Conservation (phyloP, 495 filamentous ascomycete genomes). For the Podospora conica region DNA sequence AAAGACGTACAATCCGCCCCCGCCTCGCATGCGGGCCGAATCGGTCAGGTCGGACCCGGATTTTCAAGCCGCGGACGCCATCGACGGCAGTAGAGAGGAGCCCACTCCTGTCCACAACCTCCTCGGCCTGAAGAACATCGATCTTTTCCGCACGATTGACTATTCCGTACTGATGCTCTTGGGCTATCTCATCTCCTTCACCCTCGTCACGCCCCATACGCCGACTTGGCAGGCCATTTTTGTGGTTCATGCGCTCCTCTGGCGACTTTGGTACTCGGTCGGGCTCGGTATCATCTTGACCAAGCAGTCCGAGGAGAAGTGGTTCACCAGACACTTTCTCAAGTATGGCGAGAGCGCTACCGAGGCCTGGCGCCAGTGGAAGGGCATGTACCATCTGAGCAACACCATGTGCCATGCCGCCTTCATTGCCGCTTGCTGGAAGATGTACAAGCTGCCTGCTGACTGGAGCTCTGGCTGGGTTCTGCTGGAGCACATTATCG, state of each 20-base stretch:
- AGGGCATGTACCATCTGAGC: slow-evolving; percentile 88
- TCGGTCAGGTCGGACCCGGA: slow-evolving; percentile 28
- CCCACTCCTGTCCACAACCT: slow-evolving; percentile 73
- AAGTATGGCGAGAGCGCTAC: slow-evolving; percentile 86
- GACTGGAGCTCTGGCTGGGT: slow-evolving; percentile 82
- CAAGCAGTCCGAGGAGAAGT: slow-evolving; percentile 79
- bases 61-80: slow-evolving; percentile 28
- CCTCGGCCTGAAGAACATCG: slow-evolving; percentile 73
- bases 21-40: slow-evolving; percentile 56
- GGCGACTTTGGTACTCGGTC: slow-evolving; percentile 89
- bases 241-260: slow-evolving; percentile 67
- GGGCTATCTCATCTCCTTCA: slow-evolving; percentile 64
- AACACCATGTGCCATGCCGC: slow-evolving; percentile 81
- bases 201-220: slow-evolving; percentile 72
- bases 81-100: slow-evolving; percentile 13
- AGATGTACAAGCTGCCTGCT: slow-evolving; percentile 81
- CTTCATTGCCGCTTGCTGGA: slow-evolving; percentile 89
- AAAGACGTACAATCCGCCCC: slow-evolving; percentile 90
- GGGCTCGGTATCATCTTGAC: slow-evolving; percentile 82
- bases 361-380: slow-evolving; percentile 98
- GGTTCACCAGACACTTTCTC: slow-evolving; percentile 93
- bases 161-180: slow-evolving; percentile 68
- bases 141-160: slow-evolving; percentile 81
- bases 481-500: slow-evolving; percentile 80
- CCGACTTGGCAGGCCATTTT: slow-evolving; percentile 68